Percentiles rank a stretch among this genome's conserved stretches.
phyloP scores from a whole-genome alignment of 495 filamentous ascomycete genomes.

The Penicillium mononematosum region DNA sequence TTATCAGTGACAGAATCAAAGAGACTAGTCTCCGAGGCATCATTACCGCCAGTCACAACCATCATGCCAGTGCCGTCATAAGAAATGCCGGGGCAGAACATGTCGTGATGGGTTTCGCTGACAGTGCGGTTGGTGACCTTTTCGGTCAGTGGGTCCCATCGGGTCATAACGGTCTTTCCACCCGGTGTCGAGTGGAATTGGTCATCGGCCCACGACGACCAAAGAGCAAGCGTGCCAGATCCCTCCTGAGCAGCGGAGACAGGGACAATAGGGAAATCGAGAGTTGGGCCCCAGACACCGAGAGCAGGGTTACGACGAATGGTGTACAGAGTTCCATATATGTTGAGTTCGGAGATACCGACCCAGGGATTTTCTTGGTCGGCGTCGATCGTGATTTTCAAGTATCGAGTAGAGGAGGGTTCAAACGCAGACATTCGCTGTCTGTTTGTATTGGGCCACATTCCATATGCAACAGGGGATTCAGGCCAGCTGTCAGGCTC shows the following conservation, averaged over 20 bases:
- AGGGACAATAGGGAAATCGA: conserved; percentile 54
- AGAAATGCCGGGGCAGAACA: conserved; percentile 64
- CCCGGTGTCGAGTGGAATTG: conserved; percentile 33
- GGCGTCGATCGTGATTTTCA: conserved; percentile 41
- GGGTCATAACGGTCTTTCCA: conserved; percentile 35
- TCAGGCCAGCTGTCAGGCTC: conserved; percentile 37
- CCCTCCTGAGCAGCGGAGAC: conserved; percentile 40
- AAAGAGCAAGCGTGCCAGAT: conserved; percentile 39
- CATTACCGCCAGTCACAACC: conserved; percentile 53
- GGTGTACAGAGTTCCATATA: conserved; percentile 22
- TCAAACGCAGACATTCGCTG: conserved; percentile 43
- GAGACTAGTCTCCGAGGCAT: conserved; percentile 45
- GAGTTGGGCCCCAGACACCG: conserved; percentile 48
- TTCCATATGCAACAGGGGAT: conserved; percentile 41
- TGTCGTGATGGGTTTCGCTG: conserved; percentile 52
- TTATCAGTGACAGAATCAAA: conserved; percentile 31
- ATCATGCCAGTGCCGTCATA: conserved; percentile 50
- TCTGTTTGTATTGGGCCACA: conserved; percentile 40
- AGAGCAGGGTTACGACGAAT: conserved; percentile 12
- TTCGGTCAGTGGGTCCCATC: conserved; percentile 19
- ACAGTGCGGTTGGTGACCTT: conserved; percentile 39
- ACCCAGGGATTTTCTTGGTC: conserved; percentile 27
- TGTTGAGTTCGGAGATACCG: conserved; percentile 37
- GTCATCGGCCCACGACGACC: conserved; percentile 41
- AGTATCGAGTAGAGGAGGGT: conserved; percentile 38